Conservation (phyloP, 345 rosid species). For the Hypericum perforatum region DNA sequence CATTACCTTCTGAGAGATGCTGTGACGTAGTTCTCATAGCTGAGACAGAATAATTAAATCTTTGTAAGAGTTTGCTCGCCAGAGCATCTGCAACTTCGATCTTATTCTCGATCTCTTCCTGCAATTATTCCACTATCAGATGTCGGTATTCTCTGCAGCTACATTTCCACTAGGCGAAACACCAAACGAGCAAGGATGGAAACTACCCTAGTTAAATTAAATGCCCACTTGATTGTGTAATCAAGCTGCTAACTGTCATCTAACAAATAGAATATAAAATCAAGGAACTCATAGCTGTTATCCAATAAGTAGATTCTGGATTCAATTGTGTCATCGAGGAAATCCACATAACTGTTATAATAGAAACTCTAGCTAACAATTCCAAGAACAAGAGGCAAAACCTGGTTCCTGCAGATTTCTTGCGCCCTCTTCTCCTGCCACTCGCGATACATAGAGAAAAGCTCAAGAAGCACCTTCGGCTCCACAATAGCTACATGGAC, state of each 20-base stretch:
- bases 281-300: too few species aligned
- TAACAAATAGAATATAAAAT: too few species aligned
- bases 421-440: slow-evolving; percentile 66
- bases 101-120: slow-evolving; percentile 91
- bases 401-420: slow-evolving; percentile 73
- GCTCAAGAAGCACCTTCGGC: slow-evolving; percentile 73
- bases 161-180: background rate
- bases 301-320: too few species aligned
- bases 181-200: too few species aligned
- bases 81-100: slow-evolving; percentile 91
- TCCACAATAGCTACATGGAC: slow-evolving; percentile 44
- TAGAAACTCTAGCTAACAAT: background rate
- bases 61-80: slow-evolving; percentile 73
- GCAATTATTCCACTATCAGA: slow-evolving; percentile 16
- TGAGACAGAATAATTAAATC: slow-evolving; percentile 63
- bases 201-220: slow-evolving; percentile 1
- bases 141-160: background rate
- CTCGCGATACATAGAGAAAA: slow-evolving; percentile 66
- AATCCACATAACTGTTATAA: background rate
- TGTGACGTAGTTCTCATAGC: slow-evolving; percentile 68
- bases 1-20: slow-evolving; percentile 74
- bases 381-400: slow-evolving; percentile 2
- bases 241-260: too few species aligned
- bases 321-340: too few species aligned
- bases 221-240: slow-evolving; percentile 1